phyloP scores from a whole-genome alignment of 1,139 yeast species.

The Geotrichum australiense region DNA sequence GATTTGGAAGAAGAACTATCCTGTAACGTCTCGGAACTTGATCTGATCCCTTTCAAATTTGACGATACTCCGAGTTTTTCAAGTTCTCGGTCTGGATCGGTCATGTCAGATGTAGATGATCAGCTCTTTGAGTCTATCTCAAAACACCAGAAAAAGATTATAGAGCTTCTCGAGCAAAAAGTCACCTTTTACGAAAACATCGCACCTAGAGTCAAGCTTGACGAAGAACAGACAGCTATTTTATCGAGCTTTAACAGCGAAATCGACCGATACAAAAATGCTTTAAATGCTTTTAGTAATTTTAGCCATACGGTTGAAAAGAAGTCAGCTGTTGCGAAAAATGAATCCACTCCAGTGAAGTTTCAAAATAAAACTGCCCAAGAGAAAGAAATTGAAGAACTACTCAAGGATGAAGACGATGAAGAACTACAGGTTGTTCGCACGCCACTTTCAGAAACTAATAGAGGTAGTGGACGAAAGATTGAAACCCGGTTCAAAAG shows the following conservation, averaged over 20 bases:
- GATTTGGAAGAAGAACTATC: no score
- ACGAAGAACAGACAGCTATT: background rate
- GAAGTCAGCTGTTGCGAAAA: background rate
- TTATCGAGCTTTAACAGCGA: conserved; percentile 8
- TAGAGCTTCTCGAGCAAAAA: conserved; percentile 11
- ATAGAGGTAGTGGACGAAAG: background rate
- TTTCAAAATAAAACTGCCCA: background rate
- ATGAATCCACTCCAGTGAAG: background rate
- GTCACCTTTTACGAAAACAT: conserved; percentile 2
- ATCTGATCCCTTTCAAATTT: no score
- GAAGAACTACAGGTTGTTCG: background rate
- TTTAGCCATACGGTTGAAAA: background rate
- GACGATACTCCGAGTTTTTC: no score
- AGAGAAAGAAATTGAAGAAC: background rate
- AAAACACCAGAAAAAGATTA: conserved; percentile 8
- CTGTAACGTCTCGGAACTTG: no score
- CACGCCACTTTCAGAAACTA: no score
- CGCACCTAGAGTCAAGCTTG: background rate
- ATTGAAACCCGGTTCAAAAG: background rate
- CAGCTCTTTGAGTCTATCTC: conserved; percentile 7
- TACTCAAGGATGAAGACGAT: background rate
- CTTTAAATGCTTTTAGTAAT: background rate
- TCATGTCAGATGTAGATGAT: conserved; percentile 3
- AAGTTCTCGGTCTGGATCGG: no score
- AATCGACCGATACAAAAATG: conserved; percentile 4